Conservation (phyloP, 768 basidiomycete genomes). For the Mrakia hoshinonis region DNA sequence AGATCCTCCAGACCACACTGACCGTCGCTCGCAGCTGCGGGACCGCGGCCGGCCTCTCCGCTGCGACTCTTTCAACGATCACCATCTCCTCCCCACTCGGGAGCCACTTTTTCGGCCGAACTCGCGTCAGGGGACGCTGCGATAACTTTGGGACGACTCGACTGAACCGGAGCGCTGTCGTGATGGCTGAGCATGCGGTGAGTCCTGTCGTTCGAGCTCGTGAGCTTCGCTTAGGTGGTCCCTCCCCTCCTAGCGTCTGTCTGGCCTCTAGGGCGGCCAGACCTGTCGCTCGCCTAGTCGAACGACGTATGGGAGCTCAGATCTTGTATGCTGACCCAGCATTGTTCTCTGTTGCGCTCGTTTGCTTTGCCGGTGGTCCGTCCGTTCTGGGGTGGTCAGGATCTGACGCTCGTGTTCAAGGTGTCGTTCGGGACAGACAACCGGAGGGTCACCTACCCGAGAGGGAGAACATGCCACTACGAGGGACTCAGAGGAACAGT, state of each 20-base stretch:
- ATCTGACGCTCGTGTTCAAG: slow-evolving; percentile 71
- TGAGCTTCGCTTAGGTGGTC: slow-evolving; percentile 5
- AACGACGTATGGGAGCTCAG: too few species aligned
- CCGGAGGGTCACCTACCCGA: slow-evolving; percentile 69
- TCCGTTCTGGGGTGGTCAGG: slow-evolving; percentile 34
- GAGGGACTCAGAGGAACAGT: slow-evolving; percentile 67
- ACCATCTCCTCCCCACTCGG: not conserved
- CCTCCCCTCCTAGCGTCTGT: not conserved
- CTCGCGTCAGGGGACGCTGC: not conserved
- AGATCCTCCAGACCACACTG: too few species aligned
- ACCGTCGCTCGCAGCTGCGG: too few species aligned
- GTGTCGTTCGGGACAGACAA: slow-evolving; percentile 66
- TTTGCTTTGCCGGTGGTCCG: not conserved
- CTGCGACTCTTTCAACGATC: too few species aligned
- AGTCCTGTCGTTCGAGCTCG: not conserved
- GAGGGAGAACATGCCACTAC: slow-evolving; percentile 69
- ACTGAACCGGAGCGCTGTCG: not conserved
- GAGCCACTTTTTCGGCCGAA: not conserved
- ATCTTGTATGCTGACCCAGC: not conserved
- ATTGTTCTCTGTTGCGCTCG: not conserved
- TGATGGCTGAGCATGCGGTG: slow-evolving; percentile 15
- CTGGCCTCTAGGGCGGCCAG: not conserved
- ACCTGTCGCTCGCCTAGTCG: not conserved
- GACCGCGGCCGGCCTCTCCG: too few species aligned
- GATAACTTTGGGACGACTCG: too few species aligned